Percentiles rank a stretch among this genome's conserved stretches.
These are phyloP conservation scores for Capsicum baccatum DNA, from an alignment of 257 asterid species.

Conservation along the genomic window DNA sequence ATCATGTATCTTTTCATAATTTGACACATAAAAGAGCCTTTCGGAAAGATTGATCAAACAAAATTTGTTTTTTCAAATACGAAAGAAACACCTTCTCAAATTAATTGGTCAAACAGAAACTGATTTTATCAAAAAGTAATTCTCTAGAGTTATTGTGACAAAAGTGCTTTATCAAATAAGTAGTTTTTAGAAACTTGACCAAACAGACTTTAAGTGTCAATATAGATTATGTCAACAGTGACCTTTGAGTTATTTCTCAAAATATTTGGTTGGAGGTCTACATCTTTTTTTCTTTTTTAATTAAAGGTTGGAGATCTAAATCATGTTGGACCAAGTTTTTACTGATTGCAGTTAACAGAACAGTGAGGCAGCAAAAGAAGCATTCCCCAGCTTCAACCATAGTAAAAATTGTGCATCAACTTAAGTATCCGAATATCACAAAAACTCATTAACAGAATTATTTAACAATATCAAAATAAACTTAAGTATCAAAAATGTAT, in stretches of 20 bases:
- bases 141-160: neutral
- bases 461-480: neutral
- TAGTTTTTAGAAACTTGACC: neutral
- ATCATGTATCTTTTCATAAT: no score
- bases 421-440: neutral
- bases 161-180: neutral
- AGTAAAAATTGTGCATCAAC: slow-evolving; percentile 1
- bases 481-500: slow-evolving; percentile 7
- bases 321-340: neutral
- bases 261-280: no score
- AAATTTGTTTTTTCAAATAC: neutral
- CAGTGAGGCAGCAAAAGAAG: neutral
- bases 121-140: neutral
- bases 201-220: neutral
- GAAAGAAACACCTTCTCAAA: neutral
- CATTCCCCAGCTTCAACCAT: slow-evolving; percentile 14
- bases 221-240: neutral
- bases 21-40: no score
- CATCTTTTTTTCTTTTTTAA: neutral
- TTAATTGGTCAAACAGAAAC: neutral
- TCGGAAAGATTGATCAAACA: no score
- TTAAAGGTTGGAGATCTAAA: neutral
- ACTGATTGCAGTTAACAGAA: neutral
- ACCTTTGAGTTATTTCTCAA: neutral
- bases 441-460: neutral